Evolutionary conservation across 1,139 yeast genomes (phyloP), one percentile per base, ranked within the genome.

Genomic region (Candida sp.): DNA sequence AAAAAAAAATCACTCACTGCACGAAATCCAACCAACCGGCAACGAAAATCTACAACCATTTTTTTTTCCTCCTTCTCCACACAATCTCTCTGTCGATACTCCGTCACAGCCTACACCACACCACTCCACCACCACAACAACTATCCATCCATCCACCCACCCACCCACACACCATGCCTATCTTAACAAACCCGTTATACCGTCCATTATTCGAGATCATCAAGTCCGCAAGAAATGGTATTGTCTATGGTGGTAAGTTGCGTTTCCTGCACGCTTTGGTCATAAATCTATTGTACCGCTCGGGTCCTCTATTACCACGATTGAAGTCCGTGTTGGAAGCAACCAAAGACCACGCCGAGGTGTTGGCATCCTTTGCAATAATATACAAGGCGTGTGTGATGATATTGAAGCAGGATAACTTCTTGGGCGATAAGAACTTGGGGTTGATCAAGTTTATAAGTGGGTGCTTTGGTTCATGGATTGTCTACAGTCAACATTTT

Each of bases 181-280:
- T 68, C 12, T 59, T 68, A 47, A 48, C 56, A 31, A 67, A 69
- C 50, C 72, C 73, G 3, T 57, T 65, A 42, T 69, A 67, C 50
- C 64, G 81, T 49, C 81, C 81, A 3, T 56, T 77, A 26, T 63
- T 77, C 40, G 81, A 76, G 54, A 58, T 70, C 35, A 44, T 73
- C 44, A 67, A 77, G 56, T 70, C 80, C 3, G 74, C 81, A 3
- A 62, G 81, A 48, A 77, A 77, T 58, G 89, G 88, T 32, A 68
- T 82, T 6, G 85, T 87, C 11, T 89, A 88, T 59, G 96, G 96
- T 3, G 90, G 90, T 12, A 79, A 87, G 58, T 73, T 88, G 42
- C 73, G 96, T 51, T 88, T 89, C 63, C 81, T 88, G 47, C 96
- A 89, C 68, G 87, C 93, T 1, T 66, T 86, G 49, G 91, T 86